phyloP scores from a whole-genome alignment of 1,139 yeast species.

The Arxiozyma slooffiae region DNA sequence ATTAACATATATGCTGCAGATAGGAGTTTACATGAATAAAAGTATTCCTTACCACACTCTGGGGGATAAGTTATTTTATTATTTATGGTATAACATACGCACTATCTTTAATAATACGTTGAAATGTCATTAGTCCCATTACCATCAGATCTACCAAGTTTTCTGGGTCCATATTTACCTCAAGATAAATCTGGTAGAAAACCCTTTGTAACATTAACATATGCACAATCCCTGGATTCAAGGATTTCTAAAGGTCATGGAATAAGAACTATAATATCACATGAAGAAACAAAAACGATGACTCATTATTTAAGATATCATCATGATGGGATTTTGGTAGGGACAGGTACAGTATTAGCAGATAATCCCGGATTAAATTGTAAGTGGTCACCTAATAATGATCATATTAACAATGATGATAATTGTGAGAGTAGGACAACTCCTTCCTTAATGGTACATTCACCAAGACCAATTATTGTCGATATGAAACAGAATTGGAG shows the following conservation, averaged over 20 bases:
- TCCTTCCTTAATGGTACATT: slow-evolving; percentile 4
- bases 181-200: slow-evolving; percentile 21
- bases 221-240: slow-evolving; percentile 84
- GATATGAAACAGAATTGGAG: slow-evolving; percentile 60
- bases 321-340: slow-evolving; percentile 79
- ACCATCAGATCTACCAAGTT: slow-evolving; percentile 28
- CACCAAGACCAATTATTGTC: slow-evolving; percentile 61
- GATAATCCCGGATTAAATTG: slow-evolving; percentile 85
- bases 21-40: too few species aligned
- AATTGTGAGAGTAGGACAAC: not conserved
- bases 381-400: slow-evolving; percentile 36
- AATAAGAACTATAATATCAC: slow-evolving; percentile 67
- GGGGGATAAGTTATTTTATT: not conserved
- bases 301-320: slow-evolving; percentile 75
- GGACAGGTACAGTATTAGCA: slow-evolving; percentile 67
- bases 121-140: not conserved
- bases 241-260: slow-evolving; percentile 72
- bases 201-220: slow-evolving; percentile 69
- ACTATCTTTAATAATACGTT: not conserved
- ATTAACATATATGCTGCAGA: too few species aligned
- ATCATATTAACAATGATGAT: slow-evolving; percentile 11
- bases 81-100: not conserved
- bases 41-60: not conserved
- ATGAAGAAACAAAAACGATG: slow-evolving; percentile 85
- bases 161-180: slow-evolving; percentile 36